phyloP scores from a whole-genome alignment of 75 land plant genomes.

The Pseudotsuga menziesii region DNA sequence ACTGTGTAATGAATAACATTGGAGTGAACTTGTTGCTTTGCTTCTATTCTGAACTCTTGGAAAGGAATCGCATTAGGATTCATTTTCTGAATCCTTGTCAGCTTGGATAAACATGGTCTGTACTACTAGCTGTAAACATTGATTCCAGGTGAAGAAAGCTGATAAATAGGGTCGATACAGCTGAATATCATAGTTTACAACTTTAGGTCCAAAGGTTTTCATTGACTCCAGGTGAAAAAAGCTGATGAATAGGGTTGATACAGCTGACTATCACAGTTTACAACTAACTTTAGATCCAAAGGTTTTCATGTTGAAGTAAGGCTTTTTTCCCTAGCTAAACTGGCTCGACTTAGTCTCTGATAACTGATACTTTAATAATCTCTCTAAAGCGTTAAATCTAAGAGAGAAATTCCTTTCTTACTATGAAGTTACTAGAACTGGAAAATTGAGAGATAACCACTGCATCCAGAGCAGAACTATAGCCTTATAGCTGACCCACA shows the following conservation, averaged over 20 bases:
- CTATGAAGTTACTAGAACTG: not conserved
- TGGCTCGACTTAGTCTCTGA: not conserved
- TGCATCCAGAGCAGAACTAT: not conserved
- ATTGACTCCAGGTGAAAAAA: not conserved
- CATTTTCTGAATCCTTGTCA: not conserved
- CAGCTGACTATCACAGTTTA: not conserved
- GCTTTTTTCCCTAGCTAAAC: not conserved
- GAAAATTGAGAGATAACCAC: not conserved
- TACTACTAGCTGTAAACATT: not conserved
- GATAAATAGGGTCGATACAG: not conserved
- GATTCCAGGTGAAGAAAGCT: not conserved
- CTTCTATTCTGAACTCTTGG: not conserved
- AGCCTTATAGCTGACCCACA: not conserved
- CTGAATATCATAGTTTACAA: not conserved
- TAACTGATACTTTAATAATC: not conserved
- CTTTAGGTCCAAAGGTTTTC: not conserved
- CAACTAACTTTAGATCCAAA: not conserved
- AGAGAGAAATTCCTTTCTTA: not conserved
- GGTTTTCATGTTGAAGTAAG: not conserved
- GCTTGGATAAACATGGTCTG: not conserved
- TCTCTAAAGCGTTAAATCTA: not conserved
- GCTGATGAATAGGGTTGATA: not conserved
- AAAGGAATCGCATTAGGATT: not conserved
- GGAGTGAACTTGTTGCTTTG: not conserved
- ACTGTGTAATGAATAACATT: not conserved